Percentiles rank a stretch among this genome's conserved stretches.
Evolutionary conservation across 2,329 filamentous ascomycete genomes (phyloP).

Genomic region (Phialophora macrospora): DNA sequence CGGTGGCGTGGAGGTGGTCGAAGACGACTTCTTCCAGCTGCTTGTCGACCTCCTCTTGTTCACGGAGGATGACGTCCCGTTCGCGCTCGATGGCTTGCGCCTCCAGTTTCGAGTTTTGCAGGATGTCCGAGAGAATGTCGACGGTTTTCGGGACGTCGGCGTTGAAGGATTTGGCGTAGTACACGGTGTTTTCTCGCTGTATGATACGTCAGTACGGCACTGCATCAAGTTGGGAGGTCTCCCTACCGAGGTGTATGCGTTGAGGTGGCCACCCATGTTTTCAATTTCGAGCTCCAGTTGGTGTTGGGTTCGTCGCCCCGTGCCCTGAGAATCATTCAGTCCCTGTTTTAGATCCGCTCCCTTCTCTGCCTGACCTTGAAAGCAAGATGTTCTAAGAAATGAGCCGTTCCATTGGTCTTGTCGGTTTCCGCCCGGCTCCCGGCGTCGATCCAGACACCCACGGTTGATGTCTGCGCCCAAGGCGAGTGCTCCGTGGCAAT

Average conservation of each 20-base stretch:
- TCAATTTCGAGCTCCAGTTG: slow-evolving; percentile 99
- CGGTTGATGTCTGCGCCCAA: slow-evolving; percentile 96
- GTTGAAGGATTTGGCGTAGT: slow-evolving; percentile 99
- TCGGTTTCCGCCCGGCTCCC: slow-evolving; percentile 97
- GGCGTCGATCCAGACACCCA: slow-evolving; percentile 99
- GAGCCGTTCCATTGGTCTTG: slow-evolving; percentile 97
- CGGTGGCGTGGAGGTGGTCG: slow-evolving; percentile 97
- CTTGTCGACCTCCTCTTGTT: slow-evolving; percentile 99
- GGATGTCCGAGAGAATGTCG: slow-evolving; percentile 98
- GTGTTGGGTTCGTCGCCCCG: slow-evolving; percentile 89
- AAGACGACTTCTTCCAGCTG: slow-evolving; percentile 99
- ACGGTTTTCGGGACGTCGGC: slow-evolving; percentile 94
- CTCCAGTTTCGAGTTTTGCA: slow-evolving; percentile 99
- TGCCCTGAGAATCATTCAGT: slow-evolving; percentile 65
- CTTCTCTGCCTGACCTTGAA: slow-evolving; percentile 78
- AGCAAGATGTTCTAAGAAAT: slow-evolving; percentile 99
- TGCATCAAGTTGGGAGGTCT: slow-evolving; percentile 31
- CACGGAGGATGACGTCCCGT: slow-evolving; percentile 96
- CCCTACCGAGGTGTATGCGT: slow-evolving; percentile 97
- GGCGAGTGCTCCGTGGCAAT: slow-evolving; percentile 98
- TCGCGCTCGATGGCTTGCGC: slow-evolving; percentile 90
- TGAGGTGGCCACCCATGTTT: slow-evolving; percentile 99
- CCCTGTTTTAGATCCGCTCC: slow-evolving; percentile 23
- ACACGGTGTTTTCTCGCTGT: slow-evolving; percentile 98
- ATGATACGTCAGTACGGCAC: slow-evolving; percentile 22